phyloP scores from a whole-genome alignment of 2,329 filamentous ascomycete species.

The Xylaria sp. region DNA sequence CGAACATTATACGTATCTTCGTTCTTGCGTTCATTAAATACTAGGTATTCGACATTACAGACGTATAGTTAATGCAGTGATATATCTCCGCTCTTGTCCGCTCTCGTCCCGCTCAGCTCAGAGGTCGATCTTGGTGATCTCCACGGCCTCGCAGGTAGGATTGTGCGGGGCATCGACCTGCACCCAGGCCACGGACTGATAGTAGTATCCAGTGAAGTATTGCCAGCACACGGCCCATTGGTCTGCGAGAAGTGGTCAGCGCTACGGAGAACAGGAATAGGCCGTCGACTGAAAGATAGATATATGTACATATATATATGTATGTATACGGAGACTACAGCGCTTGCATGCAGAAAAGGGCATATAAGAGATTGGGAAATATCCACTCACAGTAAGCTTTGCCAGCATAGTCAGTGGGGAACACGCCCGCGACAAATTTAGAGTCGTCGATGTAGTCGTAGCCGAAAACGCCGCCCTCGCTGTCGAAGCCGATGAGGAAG shows the following conservation, averaged over 20 bases:
- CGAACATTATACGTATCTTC: background rate
- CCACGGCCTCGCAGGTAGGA: slow-evolving; percentile 51
- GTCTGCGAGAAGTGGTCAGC: slow-evolving; percentile 35
- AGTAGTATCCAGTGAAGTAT: slow-evolving; percentile 50
- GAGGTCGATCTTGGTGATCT: slow-evolving; percentile 44
- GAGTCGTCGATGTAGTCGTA: slow-evolving; percentile 47
- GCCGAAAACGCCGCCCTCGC: slow-evolving; percentile 46
- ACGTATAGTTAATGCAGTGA: background rate
- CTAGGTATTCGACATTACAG: slow-evolving; percentile 19
- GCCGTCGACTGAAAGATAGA: background rate
- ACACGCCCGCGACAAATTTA: slow-evolving; percentile 41
- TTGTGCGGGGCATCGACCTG: slow-evolving; percentile 48
- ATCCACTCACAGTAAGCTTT: slow-evolving; percentile 41
- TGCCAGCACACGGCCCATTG: slow-evolving; percentile 53
- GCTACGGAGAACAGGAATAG: background rate
- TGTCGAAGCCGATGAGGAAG: slow-evolving; percentile 48
- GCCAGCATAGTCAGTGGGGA: slow-evolving; percentile 31
- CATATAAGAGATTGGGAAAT: background rate
- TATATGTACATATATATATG: background rate
- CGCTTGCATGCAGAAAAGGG: background rate
- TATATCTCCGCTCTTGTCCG: background rate
- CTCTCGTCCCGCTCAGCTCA: slow-evolving; percentile 4
- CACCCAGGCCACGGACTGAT: slow-evolving; percentile 51
- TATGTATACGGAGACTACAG: background rate
- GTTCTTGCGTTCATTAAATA: slow-evolving; percentile 19